Base-by-base conservation (phyloP, 495 filamentous ascomycete genomes). In the Talaromyces nanjingensis region DNA sequence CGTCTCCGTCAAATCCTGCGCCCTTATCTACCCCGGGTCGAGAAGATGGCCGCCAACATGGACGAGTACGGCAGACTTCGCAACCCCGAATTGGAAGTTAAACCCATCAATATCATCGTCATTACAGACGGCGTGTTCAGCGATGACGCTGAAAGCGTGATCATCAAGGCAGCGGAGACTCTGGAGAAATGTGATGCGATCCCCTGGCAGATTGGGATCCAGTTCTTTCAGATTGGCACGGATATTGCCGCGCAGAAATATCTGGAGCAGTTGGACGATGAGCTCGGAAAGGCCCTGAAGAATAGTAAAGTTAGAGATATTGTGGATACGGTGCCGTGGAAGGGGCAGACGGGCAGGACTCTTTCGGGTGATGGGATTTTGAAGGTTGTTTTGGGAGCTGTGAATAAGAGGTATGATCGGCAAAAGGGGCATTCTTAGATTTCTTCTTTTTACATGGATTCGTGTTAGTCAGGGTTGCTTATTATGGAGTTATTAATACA, bases 201-300 rank as follows among this genome's bases (percentile, higher is more conserved):
- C 34, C 82, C 91, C 25, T 90, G 91, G 81, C 94, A 98, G 76
- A 79, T 97, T 12, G 94, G 96, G 12, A 87, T 98, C 63, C 94
- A 98, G 75, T 97, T 98, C 77, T 94, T 98, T 77, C 94, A 98
- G 77, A 89, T 98, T 61, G 94, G 94, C 56, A 81, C 85, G 33
- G 92, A 97, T 68, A 66, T 73, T 5, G 76, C 67, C 0, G 94
- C 92, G 0, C 76, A 77, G 37, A 70, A 78, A 72, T 86, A 87
- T 66, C 75, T 96, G 63, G 72, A 84, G 76, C 84, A 88, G 53
- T 77, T 98, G 47, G 94, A 98, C 71, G 91, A 98, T 76, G 83
- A 82, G 18, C 74, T 98, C 33, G 81, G 75, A 8, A 79, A 79
- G 61, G 69, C 76, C 33, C 73, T 78, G 60, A 69, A 74, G 11